Base-by-base conservation (phyloP, 1,284 basidiomycete genomes). In the Peniophora sp. region DNA sequence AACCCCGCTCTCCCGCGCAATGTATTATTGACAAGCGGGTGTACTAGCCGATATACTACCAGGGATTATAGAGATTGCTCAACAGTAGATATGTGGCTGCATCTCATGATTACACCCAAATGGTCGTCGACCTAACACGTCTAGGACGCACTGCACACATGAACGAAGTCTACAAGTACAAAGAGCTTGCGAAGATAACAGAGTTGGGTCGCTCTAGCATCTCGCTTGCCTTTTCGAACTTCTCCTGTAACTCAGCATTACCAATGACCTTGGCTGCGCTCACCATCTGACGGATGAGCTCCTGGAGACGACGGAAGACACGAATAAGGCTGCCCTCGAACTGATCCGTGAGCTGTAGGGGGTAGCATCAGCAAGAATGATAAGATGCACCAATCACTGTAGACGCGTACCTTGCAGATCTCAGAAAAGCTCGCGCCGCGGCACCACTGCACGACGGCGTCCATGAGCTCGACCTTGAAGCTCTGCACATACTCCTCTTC, bases 381-480 rank as follows among this genome's bases (percentile, higher is more conserved):
- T n/a, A n/a, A n/a, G n/a, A n/a, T n/a, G n/a, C n/a, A n/a, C n/a
- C n/a, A n/a, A n/a, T n/a, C n/a, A n/a, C n/a, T n/a, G 38, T n/a
- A 16, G 20, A 47, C 3, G 54, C 79, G 47, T 50, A 91, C 92
- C 81, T 97, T 97, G 79, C 91, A 94, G 54, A 97, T 94, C 38
- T 99, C 95, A 1, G 89, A 75, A 69, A 99, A 99, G 32, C 91
- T 91, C n/a, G 92, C 90, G 1, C 97, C 97, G 32, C 92, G 84
- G 70, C 96, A 99, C 97, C 97, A 99, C 59, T 94, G 89, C 52
- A 95, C 77, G 19, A 99, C 96, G 3, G 89, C 89, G 59, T 98
- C 96, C 92, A 98, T 98, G 53, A 99, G 81, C 64, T 98, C 96
- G 24, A 97, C 92, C 68, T 97, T 97, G 84, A 99, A 99, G 16